A percentile compares a stretch with the other conserved stretches of the same genome.
Evolutionary conservation across 345 rosid species (phyloP).

Genomic region (Sisymbrium irio): DNA sequence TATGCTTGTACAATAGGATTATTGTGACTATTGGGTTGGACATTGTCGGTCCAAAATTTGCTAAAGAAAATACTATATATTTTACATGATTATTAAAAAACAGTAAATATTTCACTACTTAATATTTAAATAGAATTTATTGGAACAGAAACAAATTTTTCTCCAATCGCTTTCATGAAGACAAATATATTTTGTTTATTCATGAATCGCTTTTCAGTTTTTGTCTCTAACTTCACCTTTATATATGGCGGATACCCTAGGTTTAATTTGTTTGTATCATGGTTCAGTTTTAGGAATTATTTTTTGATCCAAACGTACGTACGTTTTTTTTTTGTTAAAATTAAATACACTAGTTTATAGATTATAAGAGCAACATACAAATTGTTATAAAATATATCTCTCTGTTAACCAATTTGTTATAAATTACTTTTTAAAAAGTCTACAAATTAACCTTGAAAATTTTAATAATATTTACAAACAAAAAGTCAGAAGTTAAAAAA

Average conservation of each 20-base stretch:
- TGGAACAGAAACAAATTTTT: background rate
- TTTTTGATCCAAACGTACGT: background rate
- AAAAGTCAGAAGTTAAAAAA: background rate
- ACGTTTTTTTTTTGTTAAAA: background rate
- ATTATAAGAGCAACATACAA: background rate
- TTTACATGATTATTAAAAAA: too few species aligned
- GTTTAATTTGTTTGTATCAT: background rate
- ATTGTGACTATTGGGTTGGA: background rate
- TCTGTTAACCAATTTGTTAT: background rate
- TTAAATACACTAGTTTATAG: background rate
- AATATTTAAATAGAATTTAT: background rate
- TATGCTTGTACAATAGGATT: too few species aligned
- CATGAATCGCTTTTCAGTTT: background rate
- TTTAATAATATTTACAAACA: background rate
- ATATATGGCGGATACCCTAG: background rate
- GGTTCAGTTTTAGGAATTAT: background rate
- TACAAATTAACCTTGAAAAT: background rate
- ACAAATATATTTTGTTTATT: background rate
- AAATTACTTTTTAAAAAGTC: background rate
- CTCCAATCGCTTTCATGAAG: background rate
- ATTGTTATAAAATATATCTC: background rate
- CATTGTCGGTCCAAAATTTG: background rate
- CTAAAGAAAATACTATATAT: background rate
- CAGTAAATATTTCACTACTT: background rate
- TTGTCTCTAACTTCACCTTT: slow-evolving; percentile 1